Evolutionary conservation across 495 filamentous ascomycete genomes (phyloP).

Genomic region (Penicillium flavigenum): DNA sequence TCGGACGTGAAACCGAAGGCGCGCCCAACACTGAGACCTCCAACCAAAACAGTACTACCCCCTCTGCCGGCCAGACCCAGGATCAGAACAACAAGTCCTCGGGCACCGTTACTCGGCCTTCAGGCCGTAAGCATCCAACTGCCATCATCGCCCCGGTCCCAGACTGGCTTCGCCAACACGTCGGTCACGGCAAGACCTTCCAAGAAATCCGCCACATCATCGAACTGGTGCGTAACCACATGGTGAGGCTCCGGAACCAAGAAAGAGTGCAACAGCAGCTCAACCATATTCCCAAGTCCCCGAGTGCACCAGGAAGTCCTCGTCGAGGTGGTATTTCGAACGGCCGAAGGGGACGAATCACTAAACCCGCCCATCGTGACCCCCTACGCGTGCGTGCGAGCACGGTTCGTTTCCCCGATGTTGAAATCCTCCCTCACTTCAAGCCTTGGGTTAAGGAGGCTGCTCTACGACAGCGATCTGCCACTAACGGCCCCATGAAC

Average conservation of each 20-base stretch:
- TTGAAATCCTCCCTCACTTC: constrained; percentile 66
- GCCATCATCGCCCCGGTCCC: constrained; percentile 33
- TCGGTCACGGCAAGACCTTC: constrained; percentile 34
- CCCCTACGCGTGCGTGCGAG: constrained; percentile 4
- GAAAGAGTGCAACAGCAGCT: constrained; percentile 4
- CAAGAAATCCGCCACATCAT: constrained; percentile 32
- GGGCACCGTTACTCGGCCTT: neutral
- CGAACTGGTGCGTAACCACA: constrained; percentile 19
- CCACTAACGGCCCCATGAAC: neutral
- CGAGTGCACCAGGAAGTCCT: neutral
- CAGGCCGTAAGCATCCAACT: constrained; percentile 22
- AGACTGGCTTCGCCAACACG: constrained; percentile 31
- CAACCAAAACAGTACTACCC: no score
- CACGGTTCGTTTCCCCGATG: constrained; percentile 54
- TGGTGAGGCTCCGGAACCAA: constrained; percentile 13
- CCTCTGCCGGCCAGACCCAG: neutral
- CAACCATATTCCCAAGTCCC: neutral
- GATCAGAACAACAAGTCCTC: neutral
- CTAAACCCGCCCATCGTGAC: neutral
- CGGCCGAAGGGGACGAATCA: neutral
- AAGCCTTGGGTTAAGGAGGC: constrained; percentile 25
- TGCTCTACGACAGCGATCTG: constrained; percentile 1
- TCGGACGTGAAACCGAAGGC: constrained; percentile 20
- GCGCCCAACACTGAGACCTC: constrained; percentile 2
- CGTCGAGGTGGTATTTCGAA: neutral